Percentiles rank a stretch among this genome's conserved stretches.
Conservation (phyloP, 1,284 basidiomycete species). For the Austroboletus niveus region DNA sequence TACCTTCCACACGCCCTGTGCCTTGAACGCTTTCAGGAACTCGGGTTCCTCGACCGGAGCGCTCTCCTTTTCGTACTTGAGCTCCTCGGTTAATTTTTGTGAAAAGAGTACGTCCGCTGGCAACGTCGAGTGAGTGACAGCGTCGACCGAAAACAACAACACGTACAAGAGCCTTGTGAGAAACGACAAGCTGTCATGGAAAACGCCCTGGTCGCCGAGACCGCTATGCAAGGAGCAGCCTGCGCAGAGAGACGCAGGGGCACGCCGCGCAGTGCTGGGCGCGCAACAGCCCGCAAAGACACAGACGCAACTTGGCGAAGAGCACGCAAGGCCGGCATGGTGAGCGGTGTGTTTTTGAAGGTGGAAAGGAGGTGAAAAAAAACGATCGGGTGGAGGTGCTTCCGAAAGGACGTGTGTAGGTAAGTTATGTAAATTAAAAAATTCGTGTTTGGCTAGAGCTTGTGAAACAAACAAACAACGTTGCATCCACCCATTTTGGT, state of each 20-base stretch:
- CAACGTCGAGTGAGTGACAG: not conserved
- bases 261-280: conserved; percentile 27
- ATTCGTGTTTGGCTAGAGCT: conserved; percentile 33
- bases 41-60: conserved; percentile 55
- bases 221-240: conserved; percentile 23
- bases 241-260: conserved; percentile 19
- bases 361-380: not conserved
- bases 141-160: conserved; percentile 12
- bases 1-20: conserved; percentile 75
- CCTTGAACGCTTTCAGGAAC: conserved; percentile 78
- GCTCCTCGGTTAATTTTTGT: conserved; percentile 79
- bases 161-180: conserved; percentile 63
- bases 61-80: conserved; percentile 82
- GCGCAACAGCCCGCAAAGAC: conserved; percentile 36
- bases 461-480: conserved; percentile 29
- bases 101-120: conserved; percentile 73
- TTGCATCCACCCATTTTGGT: not conserved
- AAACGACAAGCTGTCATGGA: conserved; percentile 51
- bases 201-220: conserved; percentile 47
- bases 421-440: no score
- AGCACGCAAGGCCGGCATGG: conserved; percentile 44
- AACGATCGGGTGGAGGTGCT: not conserved
- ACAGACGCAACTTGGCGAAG: conserved; percentile 42
- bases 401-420: not conserved
- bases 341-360: conserved; percentile 5